Conservation (phyloP, 2,329 filamentous ascomycete species). For the Trichophyton mentagrophytes region DNA sequence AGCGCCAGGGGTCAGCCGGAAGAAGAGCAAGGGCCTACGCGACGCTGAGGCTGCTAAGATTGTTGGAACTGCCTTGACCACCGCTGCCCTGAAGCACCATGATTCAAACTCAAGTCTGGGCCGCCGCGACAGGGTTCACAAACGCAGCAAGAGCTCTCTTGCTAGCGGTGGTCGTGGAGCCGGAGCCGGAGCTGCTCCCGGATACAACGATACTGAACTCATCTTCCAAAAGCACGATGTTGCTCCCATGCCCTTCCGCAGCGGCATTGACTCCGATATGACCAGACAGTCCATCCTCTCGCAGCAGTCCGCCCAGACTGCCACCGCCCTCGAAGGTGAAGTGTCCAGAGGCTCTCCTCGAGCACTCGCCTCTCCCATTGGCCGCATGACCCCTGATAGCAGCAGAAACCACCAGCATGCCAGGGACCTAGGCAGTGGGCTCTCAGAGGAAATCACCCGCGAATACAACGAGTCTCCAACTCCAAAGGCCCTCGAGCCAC, state of each 20-base stretch:
- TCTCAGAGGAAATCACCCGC: background rate
- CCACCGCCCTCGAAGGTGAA: conserved; percentile 54
- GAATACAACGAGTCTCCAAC: conserved; percentile 14
- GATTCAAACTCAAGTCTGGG: conserved; percentile 50
- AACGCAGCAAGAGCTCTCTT: conserved; percentile 40
- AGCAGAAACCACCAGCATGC: background rate
- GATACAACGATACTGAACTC: conserved; percentile 36
- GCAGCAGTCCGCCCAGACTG: conserved; percentile 60
- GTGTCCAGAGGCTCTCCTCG: conserved; percentile 36
- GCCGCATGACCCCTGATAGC: background rate
- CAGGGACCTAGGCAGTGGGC: background rate
- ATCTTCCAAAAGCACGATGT: conserved; percentile 45
- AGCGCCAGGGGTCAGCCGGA: conserved; percentile 38
- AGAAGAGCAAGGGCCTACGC: conserved; percentile 42
- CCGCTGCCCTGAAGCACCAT: conserved; percentile 51
- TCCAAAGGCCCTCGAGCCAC: conserved; percentile 23
- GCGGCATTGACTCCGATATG: conserved; percentile 73
- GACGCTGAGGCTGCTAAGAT: conserved; percentile 45
- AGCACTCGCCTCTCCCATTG: background rate
- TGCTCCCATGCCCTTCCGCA: conserved; percentile 78
- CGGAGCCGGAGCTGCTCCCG: conserved; percentile 17
- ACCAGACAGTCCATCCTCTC: conserved; percentile 80
- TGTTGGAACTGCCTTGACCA: conserved; percentile 46
- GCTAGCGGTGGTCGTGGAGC: conserved; percentile 20
- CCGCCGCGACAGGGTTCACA: conserved; percentile 26